These are phyloP conservation scores for Cryphonectria nitschkei DNA, from an alignment of 2,329 filamentous ascomycete genomes.

Conservation along the genomic window DNA sequence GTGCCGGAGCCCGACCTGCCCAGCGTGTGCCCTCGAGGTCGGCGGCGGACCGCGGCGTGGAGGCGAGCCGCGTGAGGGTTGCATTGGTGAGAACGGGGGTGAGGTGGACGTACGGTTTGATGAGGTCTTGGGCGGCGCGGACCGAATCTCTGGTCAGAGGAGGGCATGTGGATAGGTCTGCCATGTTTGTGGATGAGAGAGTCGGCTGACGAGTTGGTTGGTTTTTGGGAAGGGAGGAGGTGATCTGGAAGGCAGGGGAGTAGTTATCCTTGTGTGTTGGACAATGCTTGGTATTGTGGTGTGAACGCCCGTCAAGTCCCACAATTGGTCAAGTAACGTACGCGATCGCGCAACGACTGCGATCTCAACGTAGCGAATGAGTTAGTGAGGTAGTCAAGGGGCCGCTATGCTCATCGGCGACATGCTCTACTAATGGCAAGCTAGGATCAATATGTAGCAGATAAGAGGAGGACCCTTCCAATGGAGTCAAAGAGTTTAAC, in stretches of 20 bases:
- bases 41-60: constrained; percentile 59
- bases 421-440: neutral
- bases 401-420: neutral
- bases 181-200: constrained; percentile 44
- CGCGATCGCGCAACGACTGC: neutral
- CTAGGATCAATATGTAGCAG: neutral
- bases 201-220: neutral
- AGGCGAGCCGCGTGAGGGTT: constrained; percentile 76
- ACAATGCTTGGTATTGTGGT: neutral
- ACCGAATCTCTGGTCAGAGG: constrained; percentile 77
- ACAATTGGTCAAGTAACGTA: neutral
- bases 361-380: neutral
- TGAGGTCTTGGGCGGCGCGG: constrained; percentile 69
- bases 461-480: neutral
- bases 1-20: constrained; percentile 58
- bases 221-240: neutral
- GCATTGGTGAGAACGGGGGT: constrained; percentile 83
- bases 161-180: constrained; percentile 56
- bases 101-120: constrained; percentile 75
- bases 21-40: constrained; percentile 60
- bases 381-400: neutral
- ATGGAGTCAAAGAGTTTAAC: neutral
- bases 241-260: too few species aligned
- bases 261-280: neutral
- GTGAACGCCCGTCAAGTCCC: neutral